Percentiles rank a stretch among this genome's conserved stretches.
Conservation (phyloP, 192 early-diverging fungal genomes). For the Backusella australiensis region DNA sequence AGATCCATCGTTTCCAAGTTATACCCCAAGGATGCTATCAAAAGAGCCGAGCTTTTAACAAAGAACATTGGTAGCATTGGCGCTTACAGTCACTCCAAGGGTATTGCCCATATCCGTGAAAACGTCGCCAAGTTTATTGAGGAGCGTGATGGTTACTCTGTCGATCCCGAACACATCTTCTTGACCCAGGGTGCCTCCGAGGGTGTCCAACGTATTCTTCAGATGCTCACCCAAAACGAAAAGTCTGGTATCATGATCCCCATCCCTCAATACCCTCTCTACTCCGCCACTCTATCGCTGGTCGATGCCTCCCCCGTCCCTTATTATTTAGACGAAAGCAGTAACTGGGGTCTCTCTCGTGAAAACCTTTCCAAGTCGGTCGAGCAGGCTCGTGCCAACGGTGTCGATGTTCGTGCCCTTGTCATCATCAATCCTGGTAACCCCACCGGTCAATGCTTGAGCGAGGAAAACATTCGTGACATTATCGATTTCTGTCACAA, state of each 20-base stretch:
- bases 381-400: conserved; percentile 58
- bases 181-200: conserved; percentile 91
- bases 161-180: conserved; percentile 83
- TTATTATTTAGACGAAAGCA: conserved; percentile 89
- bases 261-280: conserved; percentile 98
- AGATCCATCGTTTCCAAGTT: conserved; percentile 47
- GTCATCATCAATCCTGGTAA: conserved; percentile 99
- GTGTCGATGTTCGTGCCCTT: conserved; percentile 88
- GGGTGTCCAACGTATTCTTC: conserved; percentile 91
- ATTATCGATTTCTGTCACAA: conserved; percentile 86
- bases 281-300: conserved; percentile 88
- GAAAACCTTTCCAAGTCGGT: conserved; percentile 66
- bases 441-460: conserved; percentile 92
- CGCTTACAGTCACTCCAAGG: conserved; percentile 95
- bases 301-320: conserved; percentile 85
- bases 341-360: conserved; percentile 78
- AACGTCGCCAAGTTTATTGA: conserved; percentile 91
- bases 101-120: conserved; percentile 79
- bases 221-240: conserved; percentile 74
- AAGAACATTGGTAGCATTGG: conserved; percentile 75
- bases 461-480: conserved; percentile 80
- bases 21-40: conserved; percentile 86
- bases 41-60: conserved; percentile 73
- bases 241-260: conserved; percentile 98
- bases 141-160: conserved; percentile 84